phyloP scores from a whole-genome alignment of 495 filamentous ascomycete species.

The Xylaria flabelliformis region DNA sequence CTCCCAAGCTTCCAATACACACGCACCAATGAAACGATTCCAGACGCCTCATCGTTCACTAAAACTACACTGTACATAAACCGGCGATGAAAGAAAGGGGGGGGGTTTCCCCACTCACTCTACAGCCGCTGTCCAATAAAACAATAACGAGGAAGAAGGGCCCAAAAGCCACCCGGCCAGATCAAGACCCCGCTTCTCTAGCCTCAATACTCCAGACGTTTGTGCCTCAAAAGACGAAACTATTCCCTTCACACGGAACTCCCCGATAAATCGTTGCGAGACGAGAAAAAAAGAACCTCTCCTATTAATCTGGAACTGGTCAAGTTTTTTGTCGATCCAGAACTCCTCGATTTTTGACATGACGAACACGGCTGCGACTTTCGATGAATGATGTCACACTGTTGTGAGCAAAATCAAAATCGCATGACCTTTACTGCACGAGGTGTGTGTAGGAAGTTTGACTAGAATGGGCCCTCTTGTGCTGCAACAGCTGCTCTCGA shows the following conservation, averaged over 20 bases:
- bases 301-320: not conserved
- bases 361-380: conserved; percentile 9
- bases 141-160: not conserved
- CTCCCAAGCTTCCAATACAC: conserved; percentile 10
- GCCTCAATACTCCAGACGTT: conserved; percentile 16
- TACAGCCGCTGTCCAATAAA: not conserved
- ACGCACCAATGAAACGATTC: conserved; percentile 1
- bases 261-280: conserved; percentile 9
- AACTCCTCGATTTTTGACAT: conserved; percentile 11
- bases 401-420: not conserved
- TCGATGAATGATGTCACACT: conserved; percentile 7
- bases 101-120: conserved; percentile 12
- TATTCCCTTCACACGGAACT: conserved; percentile 3
- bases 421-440: not conserved
- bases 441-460: not conserved
- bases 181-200: conserved; percentile 14
- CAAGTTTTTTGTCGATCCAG: not conserved
- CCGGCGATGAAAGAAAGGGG: not conserved
- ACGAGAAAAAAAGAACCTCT: conserved; percentile 2
- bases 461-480: not conserved
- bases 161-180: conserved; percentile 4
- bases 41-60: conserved; percentile 18
- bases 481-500: not conserved
- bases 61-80: conserved; percentile 32
- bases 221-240: conserved; percentile 7